phyloP scores from a whole-genome alignment of 1,284 basidiomycete genomes.

The Ustilago bromivora region DNA sequence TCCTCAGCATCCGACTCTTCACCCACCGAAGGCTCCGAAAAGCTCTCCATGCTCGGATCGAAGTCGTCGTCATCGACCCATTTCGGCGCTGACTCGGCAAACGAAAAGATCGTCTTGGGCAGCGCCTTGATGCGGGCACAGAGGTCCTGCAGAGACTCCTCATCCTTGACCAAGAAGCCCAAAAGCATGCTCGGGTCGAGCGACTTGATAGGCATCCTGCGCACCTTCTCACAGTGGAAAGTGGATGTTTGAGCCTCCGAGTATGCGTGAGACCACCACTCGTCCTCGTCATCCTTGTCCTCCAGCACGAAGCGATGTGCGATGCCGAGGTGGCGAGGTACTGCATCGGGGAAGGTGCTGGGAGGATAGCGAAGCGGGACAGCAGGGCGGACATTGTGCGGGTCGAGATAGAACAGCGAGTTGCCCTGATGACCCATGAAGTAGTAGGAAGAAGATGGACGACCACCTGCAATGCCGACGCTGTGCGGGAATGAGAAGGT shows the following conservation, averaged over 20 bases:
- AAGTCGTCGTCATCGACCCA: conserved; percentile 85
- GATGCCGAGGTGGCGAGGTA: conserved; percentile 26
- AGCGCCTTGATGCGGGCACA: conserved; percentile 73
- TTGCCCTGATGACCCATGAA: conserved; percentile 89
- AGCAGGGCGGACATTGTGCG: conserved; percentile 86
- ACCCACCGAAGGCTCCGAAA: conserved; percentile 53
- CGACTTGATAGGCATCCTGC: conserved; percentile 90
- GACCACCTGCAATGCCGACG: conserved; percentile 93
- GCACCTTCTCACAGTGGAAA: conserved; percentile 92
- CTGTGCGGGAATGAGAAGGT: conserved; percentile 94
- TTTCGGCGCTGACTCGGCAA: conserved; percentile 80
- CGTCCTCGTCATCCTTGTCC: conserved; percentile 36
- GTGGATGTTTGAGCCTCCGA: conserved; percentile 79
- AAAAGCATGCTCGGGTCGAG: conserved; percentile 97
- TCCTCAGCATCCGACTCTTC: conserved; percentile 28
- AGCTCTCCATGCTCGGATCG: conserved; percentile 76
- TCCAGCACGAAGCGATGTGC: conserved; percentile 19
- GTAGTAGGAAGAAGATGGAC: conserved; percentile 95
- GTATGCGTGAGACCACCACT: conserved; percentile 78
- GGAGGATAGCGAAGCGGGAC: conserved; percentile 80
- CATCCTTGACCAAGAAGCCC: conserved; percentile 86
- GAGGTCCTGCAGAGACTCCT: conserved; percentile 86
- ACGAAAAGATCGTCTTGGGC: conserved; percentile 67
- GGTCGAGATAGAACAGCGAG: conserved; percentile 87
- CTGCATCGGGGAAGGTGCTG: conserved; percentile 50